Evolutionary conservation across 352 stramenopile genomes (phyloP).

Genomic region (Thraustotheca clavata): DNA sequence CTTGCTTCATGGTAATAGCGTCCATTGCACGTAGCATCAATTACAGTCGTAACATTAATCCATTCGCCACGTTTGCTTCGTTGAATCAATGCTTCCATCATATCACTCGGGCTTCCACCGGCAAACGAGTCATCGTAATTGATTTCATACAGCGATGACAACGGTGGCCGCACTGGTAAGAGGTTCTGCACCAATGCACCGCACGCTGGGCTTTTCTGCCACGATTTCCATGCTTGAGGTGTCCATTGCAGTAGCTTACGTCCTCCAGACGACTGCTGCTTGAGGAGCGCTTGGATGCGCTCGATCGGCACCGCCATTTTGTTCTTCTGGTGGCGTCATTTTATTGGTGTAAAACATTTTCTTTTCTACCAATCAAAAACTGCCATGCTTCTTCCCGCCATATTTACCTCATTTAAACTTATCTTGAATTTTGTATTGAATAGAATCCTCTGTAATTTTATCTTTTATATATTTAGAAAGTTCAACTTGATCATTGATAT

Average conservation of each 20-base stretch:
- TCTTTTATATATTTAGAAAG: too few species aligned
- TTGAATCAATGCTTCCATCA: slow-evolving; percentile 80
- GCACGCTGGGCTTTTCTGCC: slow-evolving; percentile 47
- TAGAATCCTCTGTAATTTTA: too few species aligned
- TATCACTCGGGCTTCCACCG: slow-evolving; percentile 48
- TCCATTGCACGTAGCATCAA: slow-evolving; percentile 64
- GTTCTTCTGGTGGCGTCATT: too few species aligned
- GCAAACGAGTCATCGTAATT: slow-evolving; percentile 47
- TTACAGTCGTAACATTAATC: slow-evolving; percentile 63
- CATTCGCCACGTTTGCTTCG: slow-evolving; percentile 46
- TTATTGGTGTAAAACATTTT: too few species aligned
- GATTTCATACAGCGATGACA: slow-evolving; percentile 83
- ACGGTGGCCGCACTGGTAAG: slow-evolving; percentile 65
- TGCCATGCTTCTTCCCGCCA: too few species aligned
- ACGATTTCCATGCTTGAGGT: slow-evolving; percentile 49
- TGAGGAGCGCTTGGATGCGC: slow-evolving; percentile 20
- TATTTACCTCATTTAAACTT: too few species aligned
- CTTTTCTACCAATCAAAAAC: too few species aligned
- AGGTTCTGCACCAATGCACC: slow-evolving; percentile 45
- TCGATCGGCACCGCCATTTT: slow-evolving; percentile 15
- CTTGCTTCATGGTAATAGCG: slow-evolving; percentile 66
- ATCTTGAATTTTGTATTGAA: too few species aligned
- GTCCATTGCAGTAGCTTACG: slow-evolving; percentile 68
- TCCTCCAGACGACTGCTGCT: slow-evolving; percentile 22
- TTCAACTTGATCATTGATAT: too few species aligned